These are phyloP conservation scores for Halophytophthora batemanensis DNA, from an alignment of 352 stramenopile species.

Conservation along the genomic window DNA sequence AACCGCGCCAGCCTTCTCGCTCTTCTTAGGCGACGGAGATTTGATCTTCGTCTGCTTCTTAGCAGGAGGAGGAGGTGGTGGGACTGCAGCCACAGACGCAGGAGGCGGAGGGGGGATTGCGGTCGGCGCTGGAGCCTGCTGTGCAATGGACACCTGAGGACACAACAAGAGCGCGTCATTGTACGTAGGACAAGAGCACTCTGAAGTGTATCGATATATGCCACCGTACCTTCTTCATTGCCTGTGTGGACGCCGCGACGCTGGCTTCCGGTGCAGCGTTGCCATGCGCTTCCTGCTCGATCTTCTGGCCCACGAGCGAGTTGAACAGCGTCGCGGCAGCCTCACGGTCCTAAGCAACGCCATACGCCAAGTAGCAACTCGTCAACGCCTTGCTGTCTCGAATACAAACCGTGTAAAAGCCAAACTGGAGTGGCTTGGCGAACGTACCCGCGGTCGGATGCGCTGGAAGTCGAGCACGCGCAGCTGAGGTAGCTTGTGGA, in stretches of 20 bases:
- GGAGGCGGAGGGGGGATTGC: constrained; percentile 28
- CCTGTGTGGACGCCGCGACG: constrained; percentile 32
- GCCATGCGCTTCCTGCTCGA: constrained; percentile 49
- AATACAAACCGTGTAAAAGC: neutral
- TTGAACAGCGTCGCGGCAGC: constrained; percentile 70
- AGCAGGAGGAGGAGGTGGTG: constrained; percentile 3
- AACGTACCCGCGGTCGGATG: constrained; percentile 69
- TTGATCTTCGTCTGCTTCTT: constrained; percentile 14
- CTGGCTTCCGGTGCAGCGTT: constrained; percentile 31
- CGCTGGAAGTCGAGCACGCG: constrained; percentile 86
- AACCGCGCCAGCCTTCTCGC: constrained; percentile 8
- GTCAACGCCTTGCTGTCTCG: too few relatives aligned
- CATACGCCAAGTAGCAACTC: neutral
- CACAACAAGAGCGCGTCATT: too few relatives aligned
- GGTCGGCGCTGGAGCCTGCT: constrained; percentile 17
- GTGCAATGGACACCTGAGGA: constrained; percentile 27
- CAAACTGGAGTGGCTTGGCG: neutral
- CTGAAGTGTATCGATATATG: too few relatives aligned
- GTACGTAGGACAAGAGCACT: too few relatives aligned
- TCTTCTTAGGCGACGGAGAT: constrained; percentile 18
- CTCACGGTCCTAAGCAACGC: constrained; percentile 59
- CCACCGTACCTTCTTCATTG: constrained; percentile 32
- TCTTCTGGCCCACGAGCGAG: constrained; percentile 65
- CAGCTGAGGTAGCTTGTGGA: constrained; percentile 87
- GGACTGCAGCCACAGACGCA: constrained; percentile 8